Evolutionary conservation across 2,329 filamentous ascomycete species (phyloP), one percentile per base, ranked within the genome.

Genomic region (Uncinocarpus reesii): DNA sequence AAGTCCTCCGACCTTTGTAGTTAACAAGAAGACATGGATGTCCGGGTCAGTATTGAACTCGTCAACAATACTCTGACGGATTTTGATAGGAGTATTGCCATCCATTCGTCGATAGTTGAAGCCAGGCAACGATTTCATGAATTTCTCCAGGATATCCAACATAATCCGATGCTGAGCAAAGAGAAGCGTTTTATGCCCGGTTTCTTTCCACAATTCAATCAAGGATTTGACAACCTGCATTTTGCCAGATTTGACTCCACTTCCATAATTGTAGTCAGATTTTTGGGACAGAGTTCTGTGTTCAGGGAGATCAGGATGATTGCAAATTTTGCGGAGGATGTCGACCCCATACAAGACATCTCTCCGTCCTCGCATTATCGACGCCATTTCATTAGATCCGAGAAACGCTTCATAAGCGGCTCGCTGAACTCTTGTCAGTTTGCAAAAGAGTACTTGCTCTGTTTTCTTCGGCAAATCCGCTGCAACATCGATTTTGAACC

Each of bases 141-240:
- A 93, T 15, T 79, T 80, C 60, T 98, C 86, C 4, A 98, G 75
- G 32, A 98, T 94, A 58, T 96, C 84, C 10, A 98, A 77, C 87
- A 96, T 96, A 61, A 93, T 88, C 11, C 86, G 82, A 56, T 92
- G 86, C 63, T 98, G 92, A 6, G 86, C 86, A 60, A 98, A 98
- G 0, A 98, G 73, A 10, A 98, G 68, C 0, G 87, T 92, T 67
- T 96, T 98, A 66, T 96, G 89, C 0, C 88, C 89, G n/a, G 86
- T 80, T 4, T 82, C 80, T 61, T 84, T 93, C 88, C 90, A 98
- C 60, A 93, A 78, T 51, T 86, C 82, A 5, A 98, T 70, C 2
- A 98, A 71, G 3, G 84, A 84, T 59, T 93, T 88, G 23, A 95
- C 84, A 1, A 98, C 86, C 61, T 94, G 86, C 83, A 98, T 88